Percentiles rank a stretch among this genome's conserved stretches.
phyloP scores from a whole-genome alignment of 2,329 filamentous ascomycete genomes.

The Periglandula ipomoeae region DNA sequence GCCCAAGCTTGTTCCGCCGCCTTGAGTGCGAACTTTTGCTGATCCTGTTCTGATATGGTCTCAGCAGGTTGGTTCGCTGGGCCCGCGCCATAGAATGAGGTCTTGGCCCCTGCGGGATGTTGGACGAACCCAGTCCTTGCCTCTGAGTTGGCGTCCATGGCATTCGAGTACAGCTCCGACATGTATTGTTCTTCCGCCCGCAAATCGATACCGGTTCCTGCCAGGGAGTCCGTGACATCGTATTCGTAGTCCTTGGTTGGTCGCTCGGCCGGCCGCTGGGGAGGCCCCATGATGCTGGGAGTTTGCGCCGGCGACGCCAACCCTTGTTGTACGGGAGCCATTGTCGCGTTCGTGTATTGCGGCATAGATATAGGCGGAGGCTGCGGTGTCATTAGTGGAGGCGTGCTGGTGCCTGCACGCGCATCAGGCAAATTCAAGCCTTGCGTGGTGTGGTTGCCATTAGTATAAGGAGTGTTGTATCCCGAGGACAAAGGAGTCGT shows the following conservation, averaged over 20 bases:
- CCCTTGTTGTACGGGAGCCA: conserved; percentile 18
- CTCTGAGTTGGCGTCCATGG: conserved; percentile 35
- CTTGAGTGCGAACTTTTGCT: conserved; percentile 58
- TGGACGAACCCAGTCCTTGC: conserved; percentile 40
- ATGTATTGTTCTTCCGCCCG: conserved; percentile 79
- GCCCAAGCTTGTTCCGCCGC: conserved; percentile 57
- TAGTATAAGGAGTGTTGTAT: conserved; percentile 29
- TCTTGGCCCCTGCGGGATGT: conserved; percentile 44
- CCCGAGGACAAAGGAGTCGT: conserved; percentile 22
- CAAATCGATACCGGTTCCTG: conserved; percentile 78
- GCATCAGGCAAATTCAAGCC: conserved; percentile 25
- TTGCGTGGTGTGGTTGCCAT: conserved; percentile 27
- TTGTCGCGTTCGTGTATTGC: conserved; percentile 21
- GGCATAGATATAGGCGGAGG: conserved; percentile 14
- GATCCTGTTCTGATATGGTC: conserved; percentile 32
- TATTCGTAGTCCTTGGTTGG: conserved; percentile 55
- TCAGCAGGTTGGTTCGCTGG: conserved; percentile 55
- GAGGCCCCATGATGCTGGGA: conserved; percentile 42
- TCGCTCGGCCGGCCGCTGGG: conserved; percentile 52
- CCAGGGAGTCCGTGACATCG: conserved; percentile 75
- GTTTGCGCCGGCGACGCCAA: conserved; percentile 17
- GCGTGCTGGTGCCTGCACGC: conserved; percentile 20
- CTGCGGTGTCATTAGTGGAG: conserved; percentile 24
- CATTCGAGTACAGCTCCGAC: conserved; percentile 53
- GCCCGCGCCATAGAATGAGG: conserved; percentile 55